Conservation (phyloP, 495 filamentous ascomycete species). For the Tetracladium setigerum region DNA sequence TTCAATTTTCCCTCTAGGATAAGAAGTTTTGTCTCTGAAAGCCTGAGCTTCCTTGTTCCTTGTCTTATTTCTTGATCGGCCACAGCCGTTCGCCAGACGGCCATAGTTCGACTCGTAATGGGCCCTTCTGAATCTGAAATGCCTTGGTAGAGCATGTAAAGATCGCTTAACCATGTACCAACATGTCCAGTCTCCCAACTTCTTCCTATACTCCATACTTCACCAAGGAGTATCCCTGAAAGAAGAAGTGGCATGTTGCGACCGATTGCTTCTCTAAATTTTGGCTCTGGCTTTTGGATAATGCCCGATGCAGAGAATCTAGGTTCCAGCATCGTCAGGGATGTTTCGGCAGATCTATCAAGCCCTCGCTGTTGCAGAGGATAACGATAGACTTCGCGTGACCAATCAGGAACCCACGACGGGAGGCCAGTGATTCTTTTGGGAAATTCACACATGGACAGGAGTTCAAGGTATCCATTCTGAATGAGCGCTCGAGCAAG, state of each 20-base stretch:
- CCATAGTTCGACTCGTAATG: background rate
- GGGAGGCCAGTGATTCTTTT: background rate
- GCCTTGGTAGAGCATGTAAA: background rate
- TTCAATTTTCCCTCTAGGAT: background rate
- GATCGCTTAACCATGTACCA: background rate
- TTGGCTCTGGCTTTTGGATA: background rate
- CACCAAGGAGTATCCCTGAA: background rate
- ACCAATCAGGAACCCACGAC: slow-evolving; percentile 4
- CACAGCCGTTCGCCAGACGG: slow-evolving; percentile 1
- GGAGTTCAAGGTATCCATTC: slow-evolving; percentile 1
- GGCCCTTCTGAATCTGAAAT: background rate
- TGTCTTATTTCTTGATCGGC: slow-evolving; percentile 3
- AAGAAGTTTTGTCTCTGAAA: background rate
- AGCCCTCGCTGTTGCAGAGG: slow-evolving; percentile 1
- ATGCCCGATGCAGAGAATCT: background rate
- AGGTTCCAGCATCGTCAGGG: background rate
- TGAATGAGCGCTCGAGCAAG: slow-evolving; percentile 1
- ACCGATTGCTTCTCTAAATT: background rate
- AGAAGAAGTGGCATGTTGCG: background rate
- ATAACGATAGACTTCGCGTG: background rate
- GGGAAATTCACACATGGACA: slow-evolving; percentile 1
- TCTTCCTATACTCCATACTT: background rate
- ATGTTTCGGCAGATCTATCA: background rate
- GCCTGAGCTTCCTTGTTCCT: background rate
- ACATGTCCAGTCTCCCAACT: background rate